phyloP scores from a whole-genome alignment of 371 early-diverging fungal genomes.

The Mortierella sp. region DNA sequence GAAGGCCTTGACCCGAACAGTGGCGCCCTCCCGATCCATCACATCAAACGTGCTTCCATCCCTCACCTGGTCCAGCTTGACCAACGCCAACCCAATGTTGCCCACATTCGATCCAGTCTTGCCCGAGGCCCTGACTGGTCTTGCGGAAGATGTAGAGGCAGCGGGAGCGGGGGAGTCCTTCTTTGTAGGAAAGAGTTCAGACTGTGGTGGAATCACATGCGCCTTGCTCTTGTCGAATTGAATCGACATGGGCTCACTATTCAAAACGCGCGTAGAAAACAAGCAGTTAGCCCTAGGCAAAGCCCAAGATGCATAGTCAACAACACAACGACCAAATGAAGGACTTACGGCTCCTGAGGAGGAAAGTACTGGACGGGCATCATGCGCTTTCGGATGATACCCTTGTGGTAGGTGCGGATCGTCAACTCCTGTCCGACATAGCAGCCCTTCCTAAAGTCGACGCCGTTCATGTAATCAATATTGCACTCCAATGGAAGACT shows the following conservation, averaged over 20 bases:
- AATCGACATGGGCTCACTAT: constrained; percentile 59
- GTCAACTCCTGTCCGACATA: constrained; percentile 98
- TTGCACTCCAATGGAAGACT: constrained; percentile 93
- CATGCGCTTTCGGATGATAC: constrained; percentile 93
- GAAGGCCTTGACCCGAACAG: constrained; percentile 62
- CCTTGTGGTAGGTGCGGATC: constrained; percentile 95
- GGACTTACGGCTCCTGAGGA: constrained; percentile 59
- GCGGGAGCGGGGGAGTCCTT: neutral
- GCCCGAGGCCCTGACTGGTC: constrained; percentile 66
- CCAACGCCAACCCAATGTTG: constrained; percentile 90
- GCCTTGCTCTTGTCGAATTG: constrained; percentile 40
- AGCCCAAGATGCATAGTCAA: neutral
- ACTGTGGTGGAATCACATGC: constrained; percentile 60
- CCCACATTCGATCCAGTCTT: constrained; percentile 74
- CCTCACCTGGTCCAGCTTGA: constrained; percentile 82
- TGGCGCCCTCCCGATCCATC: constrained; percentile 56
- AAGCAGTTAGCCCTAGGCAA: neutral
- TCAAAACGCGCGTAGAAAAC: neutral
- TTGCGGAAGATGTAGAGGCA: constrained; percentile 42
- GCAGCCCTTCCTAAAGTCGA: constrained; percentile 97
- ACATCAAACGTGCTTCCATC: constrained; percentile 57
- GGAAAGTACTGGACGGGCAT: constrained; percentile 82
- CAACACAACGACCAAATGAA: neutral
- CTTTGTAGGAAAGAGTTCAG: constrained; percentile 61
- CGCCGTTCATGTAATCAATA: constrained; percentile 93